phyloP scores from a whole-genome alignment of 306 rosid genomes.

The Amphicarpaea edgeworthii region DNA sequence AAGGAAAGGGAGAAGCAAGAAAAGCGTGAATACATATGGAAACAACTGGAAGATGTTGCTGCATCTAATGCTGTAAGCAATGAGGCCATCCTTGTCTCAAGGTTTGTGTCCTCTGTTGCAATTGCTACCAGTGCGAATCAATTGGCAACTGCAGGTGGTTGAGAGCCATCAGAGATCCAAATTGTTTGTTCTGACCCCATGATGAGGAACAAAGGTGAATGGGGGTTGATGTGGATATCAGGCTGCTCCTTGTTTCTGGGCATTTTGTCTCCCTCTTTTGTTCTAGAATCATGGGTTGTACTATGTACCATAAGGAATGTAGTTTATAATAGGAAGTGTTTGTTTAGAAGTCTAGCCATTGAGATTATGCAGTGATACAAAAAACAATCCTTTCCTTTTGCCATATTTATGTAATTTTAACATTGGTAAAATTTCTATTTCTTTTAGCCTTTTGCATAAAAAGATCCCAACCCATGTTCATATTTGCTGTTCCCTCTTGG shows the following conservation, averaged over 20 bases:
- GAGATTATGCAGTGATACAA: conserved; percentile 43
- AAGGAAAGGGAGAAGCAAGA: conserved; percentile 60
- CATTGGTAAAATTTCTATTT: conserved; percentile 27
- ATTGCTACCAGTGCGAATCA: conserved; percentile 48
- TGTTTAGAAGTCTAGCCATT: conserved; percentile 43
- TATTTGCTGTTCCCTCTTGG: conserved; percentile 2
- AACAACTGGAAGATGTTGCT: conserved; percentile 63
- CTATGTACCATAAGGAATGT: conserved; percentile 56
- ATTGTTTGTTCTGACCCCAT: conserved; percentile 35
- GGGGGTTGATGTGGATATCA: conserved; percentile 42
- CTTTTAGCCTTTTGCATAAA: conserved; percentile 22
- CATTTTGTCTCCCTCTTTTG: conserved; percentile 34
- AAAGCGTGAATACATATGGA: conserved; percentile 66
- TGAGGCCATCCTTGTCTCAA: conserved; percentile 62
- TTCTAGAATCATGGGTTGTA: conserved; percentile 49
- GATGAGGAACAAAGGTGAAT: conserved; percentile 22
- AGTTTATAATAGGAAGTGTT: conserved; percentile 45
- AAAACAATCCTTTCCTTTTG: conserved; percentile 31
- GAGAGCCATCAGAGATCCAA: conserved; percentile 34
- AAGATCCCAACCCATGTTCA: conserved; percentile 20
- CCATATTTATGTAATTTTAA: conserved; percentile 12
- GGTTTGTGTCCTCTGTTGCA: conserved; percentile 56
- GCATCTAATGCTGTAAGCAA: conserved; percentile 57
- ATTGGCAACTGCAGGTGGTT: conserved; percentile 42
- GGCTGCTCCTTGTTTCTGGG: conserved; percentile 40